Base-by-base conservation (phyloP, 768 basidiomycete genomes). In the Collybia mongolica region DNA sequence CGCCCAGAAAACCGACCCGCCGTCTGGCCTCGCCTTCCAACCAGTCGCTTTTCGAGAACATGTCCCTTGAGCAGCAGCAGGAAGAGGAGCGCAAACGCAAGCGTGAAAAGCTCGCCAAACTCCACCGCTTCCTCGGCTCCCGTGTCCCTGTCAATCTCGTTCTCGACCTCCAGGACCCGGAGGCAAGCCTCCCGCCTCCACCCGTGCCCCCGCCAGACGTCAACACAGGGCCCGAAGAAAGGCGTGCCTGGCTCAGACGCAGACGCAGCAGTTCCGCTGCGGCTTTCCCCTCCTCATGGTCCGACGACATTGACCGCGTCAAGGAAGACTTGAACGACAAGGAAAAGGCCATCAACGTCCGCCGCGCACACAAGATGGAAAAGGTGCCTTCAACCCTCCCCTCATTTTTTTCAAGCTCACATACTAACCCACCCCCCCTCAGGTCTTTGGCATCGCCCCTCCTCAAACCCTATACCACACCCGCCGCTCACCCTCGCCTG, bases 61-160 rank as follows among this genome's bases (percentile, higher is more conserved):
- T 82, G 60, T 69, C 77, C 43, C 69, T 76, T 19, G 80, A 83
- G 48, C 75, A 76, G 52, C 75, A 70, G 52, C 77, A 70, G 15
- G 88, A 90, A 44, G 79, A 81, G 18, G 82, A 85, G 52, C 79
- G 79, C 53, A 73, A 81, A 49, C 79, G 80, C 53, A 90, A 86
- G 66, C 77, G 90, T 44, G 87, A 89, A 56, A 83, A 84, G 57
- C 71, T 93, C 40, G 87, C 86, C 2, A 92, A 84, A 64, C 76
- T 93, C 3, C 89, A 93, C 66, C 87, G 91, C 40, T 92, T 87
- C 68, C 76, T 93, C 28, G 91, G 90, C n/a, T 90, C 88, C 17
- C 80, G 81, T 26, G 86, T 93, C 22, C 90, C 90, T 6, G 64
- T 78, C 12, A 79, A 82, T 55, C 79, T 90, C 29, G 83, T 88